phyloP scores from a whole-genome alignment of 2,329 filamentous ascomycete genomes.

The Cladosporium sp. region DNA sequence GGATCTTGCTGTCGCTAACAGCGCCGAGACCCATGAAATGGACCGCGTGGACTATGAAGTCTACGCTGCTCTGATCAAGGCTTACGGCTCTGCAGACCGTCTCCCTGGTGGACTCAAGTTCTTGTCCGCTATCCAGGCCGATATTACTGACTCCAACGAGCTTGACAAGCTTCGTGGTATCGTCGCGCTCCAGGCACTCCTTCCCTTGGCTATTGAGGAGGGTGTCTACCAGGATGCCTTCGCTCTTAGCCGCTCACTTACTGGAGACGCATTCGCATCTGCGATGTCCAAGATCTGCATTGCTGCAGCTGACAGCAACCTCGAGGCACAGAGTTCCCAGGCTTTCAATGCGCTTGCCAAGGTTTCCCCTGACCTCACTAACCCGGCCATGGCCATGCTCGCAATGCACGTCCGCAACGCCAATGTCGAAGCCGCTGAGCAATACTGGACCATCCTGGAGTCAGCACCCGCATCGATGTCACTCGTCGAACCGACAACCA shows the following conservation, averaged over 20 bases:
- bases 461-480: slow-evolving; percentile 63
- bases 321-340: slow-evolving; percentile 66
- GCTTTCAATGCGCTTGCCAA: slow-evolving; percentile 54
- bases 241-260: slow-evolving; percentile 66
- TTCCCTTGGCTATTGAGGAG: slow-evolving; percentile 73
- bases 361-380: slow-evolving; percentile 49
- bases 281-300: slow-evolving; percentile 75
- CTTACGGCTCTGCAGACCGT: slow-evolving; percentile 81
- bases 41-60: slow-evolving; percentile 79
- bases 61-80: slow-evolving; percentile 88
- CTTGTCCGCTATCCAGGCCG: slow-evolving; percentile 72
- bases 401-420: slow-evolving; percentile 84
- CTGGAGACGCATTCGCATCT: slow-evolving; percentile 58
- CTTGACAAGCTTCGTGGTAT: slow-evolving; percentile 63
- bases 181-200: slow-evolving; percentile 72
- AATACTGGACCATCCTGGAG: slow-evolving; percentile 76
- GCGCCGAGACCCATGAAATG: slow-evolving; percentile 69
- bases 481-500: slow-evolving; percentile 83
- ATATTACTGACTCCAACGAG: slow-evolving; percentile 48
- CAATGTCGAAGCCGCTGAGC: slow-evolving; percentile 73
- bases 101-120: slow-evolving; percentile 81
- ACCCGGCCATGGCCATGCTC: slow-evolving; percentile 75
- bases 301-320: slow-evolving; percentile 76
- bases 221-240: slow-evolving; percentile 74
- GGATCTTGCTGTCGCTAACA: slow-evolving; percentile 78